Conservation (phyloP, 345 rosid species). For the Adansonia digitata region DNA sequence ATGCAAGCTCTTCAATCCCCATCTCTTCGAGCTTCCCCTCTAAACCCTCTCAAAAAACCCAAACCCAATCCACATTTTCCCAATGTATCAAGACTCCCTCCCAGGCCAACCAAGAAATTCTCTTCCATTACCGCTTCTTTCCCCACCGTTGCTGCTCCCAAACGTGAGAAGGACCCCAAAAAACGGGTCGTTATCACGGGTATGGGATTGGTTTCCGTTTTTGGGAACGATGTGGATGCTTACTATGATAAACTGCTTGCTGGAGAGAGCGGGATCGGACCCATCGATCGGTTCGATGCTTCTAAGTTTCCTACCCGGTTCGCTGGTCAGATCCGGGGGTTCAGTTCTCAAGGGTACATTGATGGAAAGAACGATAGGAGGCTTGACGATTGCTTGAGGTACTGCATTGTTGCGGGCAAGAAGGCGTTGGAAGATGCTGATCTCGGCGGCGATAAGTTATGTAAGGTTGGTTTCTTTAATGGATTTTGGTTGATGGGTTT, state of each 20-base stretch:
- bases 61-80: conserved; percentile 20
- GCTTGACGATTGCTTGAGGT: conserved; percentile 91
- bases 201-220: conserved; percentile 89
- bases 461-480: conserved; percentile 38
- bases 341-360: conserved; percentile 66
- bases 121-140: conserved; percentile 48
- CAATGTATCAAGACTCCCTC: conserved; percentile 24
- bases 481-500: neutral
- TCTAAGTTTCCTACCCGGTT: conserved; percentile 91
- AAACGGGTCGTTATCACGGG: conserved; percentile 95
- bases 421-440: conserved; percentile 85
- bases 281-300: conserved; percentile 88
- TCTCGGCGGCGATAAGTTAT: conserved; percentile 68
- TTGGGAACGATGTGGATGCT: conserved; percentile 80
- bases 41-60: conserved; percentile 37
- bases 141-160: conserved; percentile 63
- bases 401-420: conserved; percentile 95
- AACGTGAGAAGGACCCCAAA: conserved; percentile 91
- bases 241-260: conserved; percentile 78
- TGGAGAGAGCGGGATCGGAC: conserved; percentile 88
- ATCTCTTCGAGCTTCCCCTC: conserved; percentile 51
- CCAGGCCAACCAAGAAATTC: conserved; percentile 30
- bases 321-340: conserved; percentile 98
- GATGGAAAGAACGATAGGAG: conserved; percentile 91
- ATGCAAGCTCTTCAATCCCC: conserved; percentile 74